A percentile compares a stretch with the other conserved stretches of the same genome.
phyloP scores from a whole-genome alignment of 139 green algal genomes.

The Chlamydomonas eustigma region DNA sequence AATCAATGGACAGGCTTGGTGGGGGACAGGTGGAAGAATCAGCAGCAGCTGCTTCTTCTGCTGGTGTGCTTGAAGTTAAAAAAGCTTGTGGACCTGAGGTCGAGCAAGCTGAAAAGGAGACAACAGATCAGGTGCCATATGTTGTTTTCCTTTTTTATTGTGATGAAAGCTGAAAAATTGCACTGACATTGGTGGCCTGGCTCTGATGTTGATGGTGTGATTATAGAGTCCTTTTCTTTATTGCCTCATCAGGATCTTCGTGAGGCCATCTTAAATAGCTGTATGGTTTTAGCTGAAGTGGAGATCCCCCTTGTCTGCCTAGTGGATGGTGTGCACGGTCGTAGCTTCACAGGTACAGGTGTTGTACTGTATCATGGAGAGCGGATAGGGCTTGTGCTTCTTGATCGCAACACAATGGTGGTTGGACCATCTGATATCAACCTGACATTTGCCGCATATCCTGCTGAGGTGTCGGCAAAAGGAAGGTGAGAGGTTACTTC shows the following conservation, averaged over 20 bases:
- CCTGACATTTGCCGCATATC: constrained; percentile 82
- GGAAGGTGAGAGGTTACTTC: constrained; percentile 55
- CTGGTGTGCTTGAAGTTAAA: too few relatives aligned
- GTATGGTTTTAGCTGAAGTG: constrained; percentile 63
- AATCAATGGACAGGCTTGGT: too few relatives aligned
- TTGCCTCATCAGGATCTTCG: not conserved
- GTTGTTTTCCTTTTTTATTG: too few relatives aligned
- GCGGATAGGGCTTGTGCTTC: constrained; percentile 60
- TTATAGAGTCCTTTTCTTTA: too few relatives aligned
- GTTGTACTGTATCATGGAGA: constrained; percentile 58
- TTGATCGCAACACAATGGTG: constrained; percentile 86
- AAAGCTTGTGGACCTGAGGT: too few relatives aligned
- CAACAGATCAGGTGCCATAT: too few relatives aligned
- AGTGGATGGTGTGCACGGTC: constrained; percentile 80
- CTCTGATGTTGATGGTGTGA: not conserved
- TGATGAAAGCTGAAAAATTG: too few relatives aligned
- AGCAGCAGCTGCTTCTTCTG: too few relatives aligned
- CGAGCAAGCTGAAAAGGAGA: too few relatives aligned
- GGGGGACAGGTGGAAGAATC: too few relatives aligned
- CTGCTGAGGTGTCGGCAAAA: constrained; percentile 62
- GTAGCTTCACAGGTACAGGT: constrained; percentile 54
- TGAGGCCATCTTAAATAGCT: not conserved
- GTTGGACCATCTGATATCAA: constrained; percentile 74
- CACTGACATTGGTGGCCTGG: too few relatives aligned
- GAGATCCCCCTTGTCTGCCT: constrained; percentile 82